Evolutionary conservation across 2,329 filamentous ascomycete genomes (phyloP).

Genomic region (Sporothrix luriei): DNA sequence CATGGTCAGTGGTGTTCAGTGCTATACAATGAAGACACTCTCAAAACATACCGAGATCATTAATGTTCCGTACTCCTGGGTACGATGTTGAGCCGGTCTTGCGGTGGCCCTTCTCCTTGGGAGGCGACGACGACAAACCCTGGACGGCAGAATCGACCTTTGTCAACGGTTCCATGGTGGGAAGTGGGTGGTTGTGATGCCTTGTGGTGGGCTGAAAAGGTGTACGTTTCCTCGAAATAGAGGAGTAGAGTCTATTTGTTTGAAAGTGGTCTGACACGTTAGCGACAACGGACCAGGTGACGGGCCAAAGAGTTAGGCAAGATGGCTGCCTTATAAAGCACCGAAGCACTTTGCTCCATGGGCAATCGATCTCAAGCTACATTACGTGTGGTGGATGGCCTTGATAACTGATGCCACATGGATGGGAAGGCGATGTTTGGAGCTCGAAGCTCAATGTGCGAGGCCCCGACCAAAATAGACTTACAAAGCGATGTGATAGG

Average conservation of each 20-base stretch:
- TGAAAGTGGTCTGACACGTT: constrained; percentile 11
- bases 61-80: constrained; percentile 77
- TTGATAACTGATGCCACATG: background rate
- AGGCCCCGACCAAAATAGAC: background rate
- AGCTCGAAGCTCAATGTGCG: background rate
- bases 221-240: background rate
- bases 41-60: constrained; percentile 73
- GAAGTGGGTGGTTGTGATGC: constrained; percentile 4
- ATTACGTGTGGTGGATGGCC: background rate
- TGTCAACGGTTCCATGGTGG: constrained; percentile 63
- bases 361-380: background rate
- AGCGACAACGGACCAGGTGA: background rate
- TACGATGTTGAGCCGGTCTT: constrained; percentile 60
- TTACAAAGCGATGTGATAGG: constrained; percentile 24
- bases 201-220: background rate
- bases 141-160: constrained; percentile 93
- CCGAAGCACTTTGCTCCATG: background rate
- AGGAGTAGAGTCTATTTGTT: background rate
- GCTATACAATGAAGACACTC: background rate
- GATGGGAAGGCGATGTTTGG: background rate
- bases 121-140: constrained; percentile 69
- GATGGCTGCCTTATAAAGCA: background rate
- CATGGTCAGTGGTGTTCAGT: background rate
- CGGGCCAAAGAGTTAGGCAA: background rate
- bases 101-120: constrained; percentile 62